Base-by-base conservation (phyloP, 768 basidiomycete species). In the Leucosporidium scottii region DNA sequence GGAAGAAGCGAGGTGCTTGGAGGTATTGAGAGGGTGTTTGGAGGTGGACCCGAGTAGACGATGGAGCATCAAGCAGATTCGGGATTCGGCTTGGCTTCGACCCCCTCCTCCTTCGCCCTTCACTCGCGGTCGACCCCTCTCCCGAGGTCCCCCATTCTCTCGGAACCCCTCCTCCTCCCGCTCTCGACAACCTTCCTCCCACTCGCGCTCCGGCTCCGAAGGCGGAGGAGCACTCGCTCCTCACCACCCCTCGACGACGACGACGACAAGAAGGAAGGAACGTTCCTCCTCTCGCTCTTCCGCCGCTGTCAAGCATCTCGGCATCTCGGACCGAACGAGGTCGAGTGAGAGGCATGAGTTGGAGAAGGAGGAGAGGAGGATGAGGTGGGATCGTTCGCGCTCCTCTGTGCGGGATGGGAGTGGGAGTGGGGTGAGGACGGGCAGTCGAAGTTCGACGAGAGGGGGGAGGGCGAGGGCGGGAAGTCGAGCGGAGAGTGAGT, bases 61-160 rank as follows among this genome's bases (percentile, higher is more conserved):
- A 6, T 94, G 91, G 93, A 84, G 83, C n/a, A 86, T 93, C 67
- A 82, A 82, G 10, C 85, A 85, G 80, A 86, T 96, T 36, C 88
- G 89, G 70, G 86, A 89, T 61, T 73, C 73, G n/a, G 75, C 75
- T 51, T 80, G 80, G 69, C 70, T 80, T 30, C 55, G 17, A 30
- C 55, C 39, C 8, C 39, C 39, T 44, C 39, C 39, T 17, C 39
- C 39, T 13, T 44, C 39, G 15, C 39, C 39, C 39, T 44, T 44
- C 39, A 44, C 39, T 13, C 39, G 39, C 10, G 39, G 39, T 44
- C 39, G 39, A 8, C 39, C 39, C 7, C 39, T 44, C 39, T 44
- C 39, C 39, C 39, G 39, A 9, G 39, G 39, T 15, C 39, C 39
- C 15, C 39, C 39, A 6, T 44, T 44, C 39, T 44, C 39, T 8